Evolutionary conservation across 495 filamentous ascomycete genomes (phyloP).

Genomic region (Astrocystis sublimbata): DNA sequence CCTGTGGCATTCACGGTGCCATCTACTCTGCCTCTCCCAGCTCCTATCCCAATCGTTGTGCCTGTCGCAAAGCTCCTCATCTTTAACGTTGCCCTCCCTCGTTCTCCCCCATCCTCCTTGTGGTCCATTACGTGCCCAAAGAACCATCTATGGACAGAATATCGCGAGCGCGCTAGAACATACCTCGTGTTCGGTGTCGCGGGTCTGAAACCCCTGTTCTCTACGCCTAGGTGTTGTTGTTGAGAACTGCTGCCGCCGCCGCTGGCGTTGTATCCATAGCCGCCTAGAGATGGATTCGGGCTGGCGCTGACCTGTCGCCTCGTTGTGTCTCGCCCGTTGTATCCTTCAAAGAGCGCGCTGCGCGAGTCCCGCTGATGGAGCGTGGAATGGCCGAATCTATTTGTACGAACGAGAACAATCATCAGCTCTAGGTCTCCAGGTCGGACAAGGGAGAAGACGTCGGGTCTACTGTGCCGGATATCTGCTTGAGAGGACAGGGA

Average conservation of each 20-base stretch:
- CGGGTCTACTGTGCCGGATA: not conserved
- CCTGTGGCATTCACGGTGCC: not conserved
- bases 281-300: conserved; percentile 54
- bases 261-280: conserved; percentile 67
- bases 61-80: not conserved
- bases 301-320: conserved; percentile 53
- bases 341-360: conserved; percentile 83
- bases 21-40: too few relatives aligned
- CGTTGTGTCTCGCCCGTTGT: conserved; percentile 59
- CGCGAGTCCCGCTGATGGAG: conserved; percentile 86
- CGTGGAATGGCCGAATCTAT: conserved; percentile 60
- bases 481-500: not conserved
- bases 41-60: not conserved
- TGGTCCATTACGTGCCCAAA: not conserved
- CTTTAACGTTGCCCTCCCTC: not conserved
- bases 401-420: not conserved
- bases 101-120: not conserved
- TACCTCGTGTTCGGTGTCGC: conserved; percentile 87
- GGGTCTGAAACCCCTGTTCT: conserved; percentile 43
- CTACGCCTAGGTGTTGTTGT: conserved; percentile 39
- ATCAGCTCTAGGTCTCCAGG: not conserved
- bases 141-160: too few relatives aligned
- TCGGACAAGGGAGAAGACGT: not conserved
- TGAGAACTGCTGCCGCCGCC: conserved; percentile 38
- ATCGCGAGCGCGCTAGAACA: conserved; percentile 20